A percentile compares a stretch with the other conserved stretches of the same genome.
These are phyloP conservation scores for Lipomyces chichibuensis DNA, from an alignment of 805 yeast genomes.

Conservation along the genomic window DNA sequence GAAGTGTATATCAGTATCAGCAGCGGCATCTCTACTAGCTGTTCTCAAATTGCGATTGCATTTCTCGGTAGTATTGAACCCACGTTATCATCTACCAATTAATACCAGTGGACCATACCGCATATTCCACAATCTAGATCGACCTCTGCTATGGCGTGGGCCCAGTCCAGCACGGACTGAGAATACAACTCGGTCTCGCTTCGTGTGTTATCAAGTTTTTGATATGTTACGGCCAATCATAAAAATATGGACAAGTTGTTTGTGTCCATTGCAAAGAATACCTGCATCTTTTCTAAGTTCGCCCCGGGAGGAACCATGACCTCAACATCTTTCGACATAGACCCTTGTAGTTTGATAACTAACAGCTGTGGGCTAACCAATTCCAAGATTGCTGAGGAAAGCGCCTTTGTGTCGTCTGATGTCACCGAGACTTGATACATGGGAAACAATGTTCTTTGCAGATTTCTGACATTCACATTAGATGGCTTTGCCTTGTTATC, in stretches of 20 bases:
- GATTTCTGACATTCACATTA: constrained; percentile 6
- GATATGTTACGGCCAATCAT: neutral
- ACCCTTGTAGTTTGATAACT: neutral
- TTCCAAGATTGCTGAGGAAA: constrained; percentile 12
- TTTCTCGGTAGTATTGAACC: too few relatives aligned
- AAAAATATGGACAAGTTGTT: constrained; percentile 22
- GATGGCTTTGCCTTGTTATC: neutral
- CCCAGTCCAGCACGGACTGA: neutral
- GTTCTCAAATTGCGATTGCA: neutral
- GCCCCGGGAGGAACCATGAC: constrained; percentile 11
- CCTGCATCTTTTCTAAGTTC: constrained; percentile 4
- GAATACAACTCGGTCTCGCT: neutral
- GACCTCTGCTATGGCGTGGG: neutral
- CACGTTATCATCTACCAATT: neutral
- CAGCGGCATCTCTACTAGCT: neutral
- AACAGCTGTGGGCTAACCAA: constrained; percentile 6
- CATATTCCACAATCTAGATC: neutral
- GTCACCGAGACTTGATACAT: neutral
- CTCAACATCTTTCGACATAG: neutral
- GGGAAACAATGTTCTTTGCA: constrained; percentile 17
- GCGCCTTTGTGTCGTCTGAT: neutral
- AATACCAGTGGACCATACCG: neutral
- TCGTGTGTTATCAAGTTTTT: neutral
- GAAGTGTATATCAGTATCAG: too few relatives aligned
- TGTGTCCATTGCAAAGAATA: constrained; percentile 21